Percentiles rank a stretch among this genome's conserved stretches.
Evolutionary conservation across 805 yeast species (phyloP).

Genomic region (Helenozyma baotianmanensis): DNA sequence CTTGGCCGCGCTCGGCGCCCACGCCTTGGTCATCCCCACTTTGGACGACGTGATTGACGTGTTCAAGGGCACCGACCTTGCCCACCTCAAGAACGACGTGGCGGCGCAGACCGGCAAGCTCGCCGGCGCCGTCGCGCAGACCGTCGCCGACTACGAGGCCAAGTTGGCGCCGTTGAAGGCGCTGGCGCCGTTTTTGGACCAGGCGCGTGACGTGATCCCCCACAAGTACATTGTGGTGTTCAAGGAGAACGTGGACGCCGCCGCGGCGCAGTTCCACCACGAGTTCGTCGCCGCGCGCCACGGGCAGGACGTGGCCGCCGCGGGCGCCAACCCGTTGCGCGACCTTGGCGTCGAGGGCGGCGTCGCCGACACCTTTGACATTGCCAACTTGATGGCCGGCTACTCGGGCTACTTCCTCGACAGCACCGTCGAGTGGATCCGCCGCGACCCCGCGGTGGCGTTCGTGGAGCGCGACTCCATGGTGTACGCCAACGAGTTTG

Average conservation of each 20-base stretch:
- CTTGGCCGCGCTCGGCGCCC: slow-evolving; percentile 37
- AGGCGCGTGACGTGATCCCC: slow-evolving; percentile 43
- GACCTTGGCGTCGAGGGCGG: slow-evolving; percentile 11
- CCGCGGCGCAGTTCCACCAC: slow-evolving; percentile 59
- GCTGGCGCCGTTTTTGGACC: slow-evolving; percentile 14
- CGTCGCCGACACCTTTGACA: slow-evolving; percentile 44
- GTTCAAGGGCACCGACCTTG: slow-evolving; percentile 19
- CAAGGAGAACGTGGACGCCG: slow-evolving; percentile 56
- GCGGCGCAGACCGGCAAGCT: slow-evolving; percentile 10
- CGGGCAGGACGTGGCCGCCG: slow-evolving; percentile 34
- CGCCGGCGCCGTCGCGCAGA: slow-evolving; percentile 3
- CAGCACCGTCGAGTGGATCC: slow-evolving; percentile 67
- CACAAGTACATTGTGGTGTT: slow-evolving; percentile 83
- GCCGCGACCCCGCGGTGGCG: slow-evolving; percentile 57
- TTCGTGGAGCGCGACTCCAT: slow-evolving; percentile 65
- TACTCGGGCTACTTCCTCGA: slow-evolving; percentile 83
- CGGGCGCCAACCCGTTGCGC: slow-evolving; percentile 18
- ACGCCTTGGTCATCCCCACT: slow-evolving; percentile 59
- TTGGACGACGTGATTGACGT: slow-evolving; percentile 38
- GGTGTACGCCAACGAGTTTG: slow-evolving; percentile 60
- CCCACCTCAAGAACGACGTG: slow-evolving; percentile 11
- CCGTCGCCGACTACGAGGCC: slow-evolving; percentile 6
- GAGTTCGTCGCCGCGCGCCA: slow-evolving; percentile 53
- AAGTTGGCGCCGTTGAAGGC: slow-evolving; percentile 2
- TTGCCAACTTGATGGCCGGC: slow-evolving; percentile 57